Percentiles rank a stretch among this genome's conserved stretches.
These are phyloP conservation scores for Ehretia macrophylla DNA, from an alignment of 257 asterid species.

Conservation along the genomic window DNA sequence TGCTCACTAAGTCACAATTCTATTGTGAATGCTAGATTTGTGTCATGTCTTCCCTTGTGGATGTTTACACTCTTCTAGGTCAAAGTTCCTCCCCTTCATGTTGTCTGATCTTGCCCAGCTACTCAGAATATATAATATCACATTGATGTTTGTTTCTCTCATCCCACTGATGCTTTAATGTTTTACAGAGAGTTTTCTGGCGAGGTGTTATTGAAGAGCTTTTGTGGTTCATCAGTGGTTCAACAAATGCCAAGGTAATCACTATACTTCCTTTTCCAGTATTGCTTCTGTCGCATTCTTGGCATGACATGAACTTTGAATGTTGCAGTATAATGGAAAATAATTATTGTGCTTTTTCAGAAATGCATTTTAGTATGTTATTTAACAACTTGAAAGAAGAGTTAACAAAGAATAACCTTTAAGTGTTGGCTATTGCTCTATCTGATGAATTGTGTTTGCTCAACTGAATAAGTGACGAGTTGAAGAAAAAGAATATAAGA, in stretches of 20 bases:
- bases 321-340: too few species aligned
- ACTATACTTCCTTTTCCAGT: background rate
- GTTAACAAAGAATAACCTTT: too few species aligned
- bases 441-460: too few species aligned
- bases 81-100: background rate
- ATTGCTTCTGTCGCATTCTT: background rate
- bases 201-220: conserved; percentile 87
- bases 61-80: background rate
- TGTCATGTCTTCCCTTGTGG: background rate
- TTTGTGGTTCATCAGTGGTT: conserved; percentile 82
- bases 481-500: too few species aligned
- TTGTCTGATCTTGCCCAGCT: too few species aligned
- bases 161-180: background rate
- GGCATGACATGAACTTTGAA: background rate
- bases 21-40: background rate
- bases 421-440: too few species aligned
- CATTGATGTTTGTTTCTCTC: conserved; percentile 7
- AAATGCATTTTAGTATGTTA: too few species aligned
- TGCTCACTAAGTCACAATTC: background rate
- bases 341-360: too few species aligned
- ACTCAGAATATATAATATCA: too few species aligned
- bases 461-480: too few species aligned
- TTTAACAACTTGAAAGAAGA: too few species aligned
- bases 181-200: conserved; percentile 69
- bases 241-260: conserved; percentile 78